Evolutionary conservation across 73 alveolate genomes (phyloP).

Genomic region (Stentor roeselii): DNA sequence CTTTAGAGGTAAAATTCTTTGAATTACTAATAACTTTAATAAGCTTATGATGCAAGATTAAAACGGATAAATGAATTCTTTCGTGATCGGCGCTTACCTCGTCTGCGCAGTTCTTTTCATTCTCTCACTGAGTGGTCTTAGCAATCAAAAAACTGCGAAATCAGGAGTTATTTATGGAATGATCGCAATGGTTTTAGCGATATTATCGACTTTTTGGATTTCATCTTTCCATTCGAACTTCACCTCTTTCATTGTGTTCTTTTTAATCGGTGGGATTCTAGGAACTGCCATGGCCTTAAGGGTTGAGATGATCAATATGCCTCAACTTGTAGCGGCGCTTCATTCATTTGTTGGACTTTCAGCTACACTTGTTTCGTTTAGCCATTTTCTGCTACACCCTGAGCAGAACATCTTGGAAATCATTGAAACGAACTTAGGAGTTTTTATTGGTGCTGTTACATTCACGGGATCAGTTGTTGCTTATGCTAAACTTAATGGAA

Average conservation of each 20-base stretch:
- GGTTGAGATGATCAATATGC: neutral
- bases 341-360: neutral
- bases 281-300: neutral
- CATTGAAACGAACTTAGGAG: neutral
- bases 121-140: slow-evolving; percentile 49
- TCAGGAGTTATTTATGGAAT: slow-evolving; percentile 44
- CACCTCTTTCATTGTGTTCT: too few relatives aligned
- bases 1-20: too few relatives aligned
- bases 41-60: too few relatives aligned
- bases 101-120: slow-evolving; percentile 46
- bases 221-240: too few relatives aligned
- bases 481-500: slow-evolving; percentile 51
- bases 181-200: too few relatives aligned
- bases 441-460: slow-evolving; percentile 39
- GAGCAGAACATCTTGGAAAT: neutral
- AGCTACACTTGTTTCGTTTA: neutral
- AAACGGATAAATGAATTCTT: neutral
- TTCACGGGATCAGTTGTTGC: slow-evolving; percentile 69
- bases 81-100: slow-evolving; percentile 29
- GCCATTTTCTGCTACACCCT: too few relatives aligned
- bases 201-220: too few relatives aligned
- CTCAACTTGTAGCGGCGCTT: neutral
- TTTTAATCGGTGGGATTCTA: neutral
- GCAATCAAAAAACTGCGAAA: slow-evolving; percentile 54
- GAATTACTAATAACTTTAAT: too few relatives aligned